phyloP scores from a whole-genome alignment of 2,329 filamentous ascomycete species.

The Botryotinia narcissicola region DNA sequence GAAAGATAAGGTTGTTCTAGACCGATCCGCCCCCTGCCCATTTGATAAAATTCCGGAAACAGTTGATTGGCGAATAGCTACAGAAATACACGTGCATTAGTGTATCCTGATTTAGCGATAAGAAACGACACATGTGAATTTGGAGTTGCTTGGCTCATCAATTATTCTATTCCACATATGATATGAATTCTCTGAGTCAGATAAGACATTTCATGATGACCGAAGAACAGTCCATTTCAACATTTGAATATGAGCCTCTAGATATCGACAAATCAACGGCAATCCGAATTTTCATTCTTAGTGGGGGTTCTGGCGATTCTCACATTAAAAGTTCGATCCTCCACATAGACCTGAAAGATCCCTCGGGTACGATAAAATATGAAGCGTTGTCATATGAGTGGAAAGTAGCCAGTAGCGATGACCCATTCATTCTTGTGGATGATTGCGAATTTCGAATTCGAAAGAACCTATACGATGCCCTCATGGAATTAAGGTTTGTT shows the following conservation, averaged over 20 bases:
- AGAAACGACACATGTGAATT: neutral
- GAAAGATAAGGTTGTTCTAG: too few relatives aligned
- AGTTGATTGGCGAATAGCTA: neutral
- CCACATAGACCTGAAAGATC: neutral
- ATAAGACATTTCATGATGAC: neutral
- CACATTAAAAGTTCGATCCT: neutral
- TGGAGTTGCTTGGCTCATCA: too few relatives aligned
- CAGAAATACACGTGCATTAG: neutral
- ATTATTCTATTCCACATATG: too few relatives aligned
- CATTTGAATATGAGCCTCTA: neutral
- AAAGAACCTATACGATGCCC: neutral
- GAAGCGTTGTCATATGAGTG: neutral
- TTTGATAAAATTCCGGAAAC: neutral
- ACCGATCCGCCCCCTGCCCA: neutral
- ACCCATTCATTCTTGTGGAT: neutral
- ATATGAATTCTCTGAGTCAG: neutral
- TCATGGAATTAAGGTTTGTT: neutral
- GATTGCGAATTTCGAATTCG: neutral
- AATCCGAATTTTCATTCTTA: neutral
- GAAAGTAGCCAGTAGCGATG: neutral
- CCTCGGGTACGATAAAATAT: neutral
- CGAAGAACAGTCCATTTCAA: neutral
- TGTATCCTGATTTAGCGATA: neutral
- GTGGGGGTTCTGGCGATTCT: neutral
- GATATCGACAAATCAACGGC: neutral